Evolutionary conservation across 306 rosid genomes (phyloP).

Genomic region (Vigna mungo): DNA sequence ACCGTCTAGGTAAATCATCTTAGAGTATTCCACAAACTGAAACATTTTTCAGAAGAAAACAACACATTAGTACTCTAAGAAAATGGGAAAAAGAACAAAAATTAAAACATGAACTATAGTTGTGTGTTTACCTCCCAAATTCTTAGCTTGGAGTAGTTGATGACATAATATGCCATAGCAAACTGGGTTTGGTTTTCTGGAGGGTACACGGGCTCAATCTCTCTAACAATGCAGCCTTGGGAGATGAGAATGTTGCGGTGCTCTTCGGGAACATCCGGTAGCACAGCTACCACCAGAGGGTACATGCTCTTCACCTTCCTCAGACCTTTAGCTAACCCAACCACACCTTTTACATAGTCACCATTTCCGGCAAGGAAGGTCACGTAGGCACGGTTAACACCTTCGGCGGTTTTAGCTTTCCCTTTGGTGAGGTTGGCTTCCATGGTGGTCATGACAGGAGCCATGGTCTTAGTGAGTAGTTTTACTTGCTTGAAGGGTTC

Average conservation of each 20-base stretch:
- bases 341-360: slow-evolving; percentile 84
- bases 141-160: slow-evolving; percentile 91
- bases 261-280: slow-evolving; percentile 82
- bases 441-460: slow-evolving; percentile 52
- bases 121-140: slow-evolving; percentile 78
- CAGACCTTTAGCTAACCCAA: slow-evolving; percentile 84
- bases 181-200: slow-evolving; percentile 77
- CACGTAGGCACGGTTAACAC: slow-evolving; percentile 61
- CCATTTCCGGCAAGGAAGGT: slow-evolving; percentile 85
- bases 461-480: slow-evolving; percentile 49
- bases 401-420: not conserved
- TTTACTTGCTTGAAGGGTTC: not conserved
- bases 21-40: slow-evolving; percentile 83
- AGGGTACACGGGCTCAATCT: slow-evolving; percentile 76
- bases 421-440: not conserved
- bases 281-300: slow-evolving; percentile 79
- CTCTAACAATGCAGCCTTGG: slow-evolving; percentile 75
- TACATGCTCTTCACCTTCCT: slow-evolving; percentile 65
- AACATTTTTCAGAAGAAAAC: not conserved
- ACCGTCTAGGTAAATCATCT: slow-evolving; percentile 84
- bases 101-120: not conserved
- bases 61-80: not conserved
- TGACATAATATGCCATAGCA: slow-evolving; percentile 91
- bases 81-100: not conserved
- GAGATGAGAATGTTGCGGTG: slow-evolving; percentile 66